Evolutionary conservation across 805 yeast genomes (phyloP).

Genomic region (Starmerella davenportii): DNA sequence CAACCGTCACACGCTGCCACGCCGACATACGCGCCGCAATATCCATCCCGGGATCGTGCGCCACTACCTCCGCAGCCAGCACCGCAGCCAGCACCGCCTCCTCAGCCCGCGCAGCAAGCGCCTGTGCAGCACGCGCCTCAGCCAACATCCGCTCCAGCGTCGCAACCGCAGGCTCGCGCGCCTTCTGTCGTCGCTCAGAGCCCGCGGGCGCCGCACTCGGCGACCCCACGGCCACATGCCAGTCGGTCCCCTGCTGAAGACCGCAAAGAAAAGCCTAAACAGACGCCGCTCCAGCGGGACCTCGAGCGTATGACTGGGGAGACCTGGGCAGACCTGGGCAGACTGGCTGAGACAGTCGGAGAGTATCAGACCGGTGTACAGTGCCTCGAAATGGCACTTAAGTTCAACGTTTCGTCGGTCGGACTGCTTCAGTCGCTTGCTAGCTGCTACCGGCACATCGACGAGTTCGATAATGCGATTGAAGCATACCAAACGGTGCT

Average conservation of each 20-base stretch:
- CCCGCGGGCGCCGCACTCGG: too few relatives aligned
- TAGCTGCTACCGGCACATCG: conserved; percentile 70
- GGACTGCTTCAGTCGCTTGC: conserved; percentile 76
- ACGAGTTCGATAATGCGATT: conserved; percentile 84
- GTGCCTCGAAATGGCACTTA: conserved; percentile 73
- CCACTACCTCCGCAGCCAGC: not conserved
- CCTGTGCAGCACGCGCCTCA: not conserved
- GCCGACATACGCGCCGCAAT: not conserved
- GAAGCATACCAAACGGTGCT: conserved; percentile 82
- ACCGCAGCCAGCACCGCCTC: not conserved
- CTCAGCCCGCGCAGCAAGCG: not conserved
- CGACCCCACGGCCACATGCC: too few relatives aligned
- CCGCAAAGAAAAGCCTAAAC: not conserved
- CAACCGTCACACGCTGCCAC: not conserved
- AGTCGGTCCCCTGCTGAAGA: too few relatives aligned
- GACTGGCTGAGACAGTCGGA: conserved; percentile 74
- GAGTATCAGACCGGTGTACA: conserved; percentile 77
- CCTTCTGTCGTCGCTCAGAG: not conserved
- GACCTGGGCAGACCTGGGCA: conserved; percentile 81
- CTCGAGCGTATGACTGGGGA: conserved; percentile 25
- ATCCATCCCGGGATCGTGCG: not conserved
- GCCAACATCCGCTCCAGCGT: not conserved
- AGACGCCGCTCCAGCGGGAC: conserved; percentile 12
- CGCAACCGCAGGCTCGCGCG: not conserved
- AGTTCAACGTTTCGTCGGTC: conserved; percentile 71